These are phyloP conservation scores for Pneumocystis murina DNA, from an alignment of 1,139 yeast genomes.

Conservation along the genomic window DNA sequence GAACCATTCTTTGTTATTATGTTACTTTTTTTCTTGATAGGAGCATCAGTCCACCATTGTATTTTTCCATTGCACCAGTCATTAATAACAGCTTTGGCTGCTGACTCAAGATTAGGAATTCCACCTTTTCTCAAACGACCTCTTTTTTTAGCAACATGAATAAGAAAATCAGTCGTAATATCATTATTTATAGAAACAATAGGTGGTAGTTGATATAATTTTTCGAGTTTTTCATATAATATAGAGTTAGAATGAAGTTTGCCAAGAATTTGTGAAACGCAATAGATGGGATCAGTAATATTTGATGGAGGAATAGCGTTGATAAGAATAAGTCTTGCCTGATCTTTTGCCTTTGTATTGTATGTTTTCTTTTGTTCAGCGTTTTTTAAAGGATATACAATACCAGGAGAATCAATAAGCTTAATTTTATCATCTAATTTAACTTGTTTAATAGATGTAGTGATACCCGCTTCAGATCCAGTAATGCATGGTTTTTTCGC, in stretches of 20 bases:
- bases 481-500: slow-evolving; percentile 70
- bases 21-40: slow-evolving; percentile 38
- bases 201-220: slow-evolving; percentile 69
- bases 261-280: slow-evolving; percentile 61
- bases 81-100: slow-evolving; percentile 67
- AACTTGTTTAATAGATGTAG: slow-evolving; percentile 80
- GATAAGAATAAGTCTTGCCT: slow-evolving; percentile 73
- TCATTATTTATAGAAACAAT: slow-evolving; percentile 33
- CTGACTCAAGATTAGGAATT: slow-evolving; percentile 71
- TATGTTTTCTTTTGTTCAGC: not conserved
- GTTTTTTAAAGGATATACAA: slow-evolving; percentile 68
- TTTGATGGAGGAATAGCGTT: slow-evolving; percentile 85
- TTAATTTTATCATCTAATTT: slow-evolving; percentile 81
- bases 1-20: slow-evolving; percentile 18
- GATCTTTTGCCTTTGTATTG: slow-evolving; percentile 43
- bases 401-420: slow-evolving; percentile 91
- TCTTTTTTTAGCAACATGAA: slow-evolving; percentile 80
- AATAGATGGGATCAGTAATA: slow-evolving; percentile 70
- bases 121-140: slow-evolving; percentile 93
- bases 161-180: slow-evolving; percentile 56
- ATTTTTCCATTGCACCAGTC: slow-evolving; percentile 98
- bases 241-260: slow-evolving; percentile 43
- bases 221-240: slow-evolving; percentile 62
- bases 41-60: slow-evolving; percentile 81
- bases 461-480: slow-evolving; percentile 96